These are phyloP conservation scores for Otatea glauca DNA, from an alignment of 176 grass and related monocot species.

Conservation along the genomic window DNA sequence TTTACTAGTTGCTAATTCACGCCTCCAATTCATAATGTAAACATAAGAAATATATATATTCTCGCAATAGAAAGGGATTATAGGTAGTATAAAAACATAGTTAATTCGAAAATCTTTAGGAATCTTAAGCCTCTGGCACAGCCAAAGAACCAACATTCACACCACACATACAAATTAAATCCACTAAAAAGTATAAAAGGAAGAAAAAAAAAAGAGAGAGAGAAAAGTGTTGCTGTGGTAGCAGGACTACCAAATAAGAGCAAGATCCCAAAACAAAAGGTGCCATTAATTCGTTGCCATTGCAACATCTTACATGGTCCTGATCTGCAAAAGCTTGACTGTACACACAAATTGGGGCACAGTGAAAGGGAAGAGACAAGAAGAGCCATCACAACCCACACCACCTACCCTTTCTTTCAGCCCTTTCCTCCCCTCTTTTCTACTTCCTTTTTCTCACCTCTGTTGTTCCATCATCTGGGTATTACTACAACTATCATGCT, in stretches of 20 bases:
- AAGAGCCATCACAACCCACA: slow-evolving; percentile 36
- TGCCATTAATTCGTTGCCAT: slow-evolving; percentile 4
- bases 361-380: slow-evolving; percentile 42
- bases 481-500: neutral
- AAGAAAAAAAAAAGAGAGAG: neutral
- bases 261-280: slow-evolving; percentile 30
- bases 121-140: neutral
- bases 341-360: slow-evolving; percentile 29
- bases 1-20: neutral
- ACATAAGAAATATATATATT: neutral
- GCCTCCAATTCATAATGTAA: neutral
- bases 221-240: neutral
- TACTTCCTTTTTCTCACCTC: neutral
- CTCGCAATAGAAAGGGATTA: neutral
- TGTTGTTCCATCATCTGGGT: slow-evolving; percentile 5
- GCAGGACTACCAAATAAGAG: slow-evolving; percentile 17
- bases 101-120: neutral
- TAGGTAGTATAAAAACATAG: too few species aligned
- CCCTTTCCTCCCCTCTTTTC: neutral
- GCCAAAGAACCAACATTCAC: neutral
- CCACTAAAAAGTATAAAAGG: neutral
- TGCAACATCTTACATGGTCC: slow-evolving; percentile 28
- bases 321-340: slow-evolving; percentile 8
- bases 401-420: neutral
- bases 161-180: neutral